A percentile compares a stretch with the other conserved stretches of the same genome.
These are phyloP conservation scores for Saccharomycopsis babjevae DNA, from an alignment of 805 yeast genomes.

Conservation along the genomic window DNA sequence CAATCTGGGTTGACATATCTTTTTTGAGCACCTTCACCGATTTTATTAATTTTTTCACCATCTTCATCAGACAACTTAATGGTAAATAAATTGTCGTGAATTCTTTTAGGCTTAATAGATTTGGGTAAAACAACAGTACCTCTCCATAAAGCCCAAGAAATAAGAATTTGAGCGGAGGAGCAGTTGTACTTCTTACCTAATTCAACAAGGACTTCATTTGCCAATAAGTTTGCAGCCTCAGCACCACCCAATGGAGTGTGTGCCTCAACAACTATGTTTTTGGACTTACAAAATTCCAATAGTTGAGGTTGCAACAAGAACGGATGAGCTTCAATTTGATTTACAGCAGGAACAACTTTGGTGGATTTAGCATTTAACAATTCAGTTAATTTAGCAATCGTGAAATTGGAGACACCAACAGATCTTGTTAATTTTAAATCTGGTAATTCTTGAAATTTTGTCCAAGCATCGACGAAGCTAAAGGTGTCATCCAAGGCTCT, in stretches of 20 bases:
- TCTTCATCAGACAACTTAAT: slow-evolving; percentile 30
- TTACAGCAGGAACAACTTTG: slow-evolving; percentile 51
- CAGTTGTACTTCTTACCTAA: slow-evolving; percentile 36
- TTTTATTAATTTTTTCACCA: slow-evolving; percentile 23
- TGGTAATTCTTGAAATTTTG: slow-evolving; percentile 48
- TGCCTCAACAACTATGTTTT: slow-evolving; percentile 56
- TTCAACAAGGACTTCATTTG: slow-evolving; percentile 32
- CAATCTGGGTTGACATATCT: slow-evolving; percentile 29
- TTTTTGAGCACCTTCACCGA: slow-evolving; percentile 25
- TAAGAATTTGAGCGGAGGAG: slow-evolving; percentile 33
- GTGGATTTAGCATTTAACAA: slow-evolving; percentile 40
- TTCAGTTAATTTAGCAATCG: slow-evolving; percentile 39
- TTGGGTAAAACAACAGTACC: slow-evolving; percentile 43
- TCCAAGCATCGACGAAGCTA: slow-evolving; percentile 50
- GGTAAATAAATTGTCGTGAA: slow-evolving; percentile 29
- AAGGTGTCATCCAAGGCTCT: slow-evolving; percentile 28
- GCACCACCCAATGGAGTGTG: slow-evolving; percentile 76
- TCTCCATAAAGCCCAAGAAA: slow-evolving; percentile 44
- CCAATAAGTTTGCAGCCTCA: slow-evolving; percentile 40
- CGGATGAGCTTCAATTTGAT: slow-evolving; percentile 75
- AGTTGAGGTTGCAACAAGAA: slow-evolving; percentile 55
- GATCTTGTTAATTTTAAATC: slow-evolving; percentile 46
- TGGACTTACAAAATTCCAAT: slow-evolving; percentile 37
- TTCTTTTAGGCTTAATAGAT: slow-evolving; percentile 35
- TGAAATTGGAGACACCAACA: slow-evolving; percentile 71